Evolutionary conservation across 345 rosid genomes (phyloP).

Genomic region (Bruguiera parviflora): DNA sequence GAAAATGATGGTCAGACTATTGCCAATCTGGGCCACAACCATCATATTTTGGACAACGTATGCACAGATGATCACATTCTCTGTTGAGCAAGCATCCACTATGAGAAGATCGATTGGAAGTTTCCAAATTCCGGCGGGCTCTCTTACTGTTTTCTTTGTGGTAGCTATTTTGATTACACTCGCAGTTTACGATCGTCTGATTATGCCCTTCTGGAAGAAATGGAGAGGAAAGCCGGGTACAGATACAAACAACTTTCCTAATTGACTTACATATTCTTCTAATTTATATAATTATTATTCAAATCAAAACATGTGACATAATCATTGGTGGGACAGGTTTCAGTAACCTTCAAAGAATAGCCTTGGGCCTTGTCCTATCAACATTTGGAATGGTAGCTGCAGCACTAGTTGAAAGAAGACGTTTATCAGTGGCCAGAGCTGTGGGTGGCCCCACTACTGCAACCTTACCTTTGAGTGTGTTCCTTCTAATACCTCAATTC

Average conservation of each 20-base stretch:
- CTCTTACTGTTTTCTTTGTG: constrained; percentile 57
- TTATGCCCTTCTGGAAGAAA: constrained; percentile 60
- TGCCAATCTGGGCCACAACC: constrained; percentile 71
- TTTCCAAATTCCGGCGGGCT: constrained; percentile 65
- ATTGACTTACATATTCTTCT: too few relatives aligned
- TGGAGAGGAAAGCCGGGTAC: constrained; percentile 65
- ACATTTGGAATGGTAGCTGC: constrained; percentile 52
- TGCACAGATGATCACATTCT: constrained; percentile 69
- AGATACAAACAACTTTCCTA: background rate
- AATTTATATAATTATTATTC: too few relatives aligned
- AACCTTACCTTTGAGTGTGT: constrained; percentile 46
- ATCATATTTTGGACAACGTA: constrained; percentile 59
- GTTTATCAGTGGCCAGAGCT: constrained; percentile 37
- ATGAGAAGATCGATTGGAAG: constrained; percentile 50
- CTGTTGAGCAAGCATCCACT: constrained; percentile 64
- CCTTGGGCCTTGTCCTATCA: constrained; percentile 48
- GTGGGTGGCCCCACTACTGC: constrained; percentile 9
- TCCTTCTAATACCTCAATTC: constrained; percentile 57
- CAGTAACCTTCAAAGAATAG: constrained; percentile 49
- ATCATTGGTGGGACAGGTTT: constrained; percentile 37
- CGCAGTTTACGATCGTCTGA: constrained; percentile 47
- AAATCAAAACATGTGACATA: too few relatives aligned
- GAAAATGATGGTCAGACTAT: constrained; percentile 50
- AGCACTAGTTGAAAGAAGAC: constrained; percentile 40
- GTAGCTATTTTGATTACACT: constrained; percentile 46